Base-by-base conservation (phyloP, 768 basidiomycete genomes). In the Amanita muscaria region DNA sequence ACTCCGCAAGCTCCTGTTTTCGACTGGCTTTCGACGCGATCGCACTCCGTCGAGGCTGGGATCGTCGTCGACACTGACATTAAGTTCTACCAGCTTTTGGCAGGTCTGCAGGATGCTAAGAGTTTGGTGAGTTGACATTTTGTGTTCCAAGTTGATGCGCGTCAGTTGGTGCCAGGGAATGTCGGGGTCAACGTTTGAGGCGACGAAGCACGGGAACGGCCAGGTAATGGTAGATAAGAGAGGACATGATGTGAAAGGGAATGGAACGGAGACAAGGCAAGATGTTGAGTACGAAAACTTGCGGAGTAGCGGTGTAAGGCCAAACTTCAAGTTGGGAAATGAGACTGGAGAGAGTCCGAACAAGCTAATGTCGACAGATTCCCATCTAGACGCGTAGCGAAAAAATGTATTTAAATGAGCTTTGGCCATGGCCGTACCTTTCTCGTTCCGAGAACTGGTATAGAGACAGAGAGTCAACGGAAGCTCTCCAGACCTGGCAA, bases 381-480 rank as follows among this genome's bases (percentile, higher is more conserved):
- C n/a, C 33, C 33, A 34, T 18, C 33, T 34, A 6, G 33, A 34
- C 33, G 33, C 11, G 15, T 34, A 34, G 14, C 33, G 33, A 18
- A 34, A 14, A 6, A 34, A 34, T 14, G 14, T 34, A 14, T 7
- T 15, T n/a, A 34, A n/a, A 7, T 7, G 33, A 5, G 33, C 33
- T n/a, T 7, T 34, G 33, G 15, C 12, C 27, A 12, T 29, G 6
- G 27, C 12, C 33, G 33, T 7, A 15, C 6, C 16, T 18, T 18
- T 22, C 18, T 3, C 2, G 5, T 8, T 18, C 10, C 31, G 10
- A 24, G 19, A 19, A 18, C 30, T 5, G n/a, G 27, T 9, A 42
- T 18, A 29, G 25, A 42, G 30, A 7, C 31, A 21, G 19, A 42
- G 16, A 6, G 41, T 42, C 41, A 42, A 33, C n/a, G 41, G 41